Base-by-base conservation (phyloP, 768 basidiomycete species). In the Amanita muscaria region DNA sequence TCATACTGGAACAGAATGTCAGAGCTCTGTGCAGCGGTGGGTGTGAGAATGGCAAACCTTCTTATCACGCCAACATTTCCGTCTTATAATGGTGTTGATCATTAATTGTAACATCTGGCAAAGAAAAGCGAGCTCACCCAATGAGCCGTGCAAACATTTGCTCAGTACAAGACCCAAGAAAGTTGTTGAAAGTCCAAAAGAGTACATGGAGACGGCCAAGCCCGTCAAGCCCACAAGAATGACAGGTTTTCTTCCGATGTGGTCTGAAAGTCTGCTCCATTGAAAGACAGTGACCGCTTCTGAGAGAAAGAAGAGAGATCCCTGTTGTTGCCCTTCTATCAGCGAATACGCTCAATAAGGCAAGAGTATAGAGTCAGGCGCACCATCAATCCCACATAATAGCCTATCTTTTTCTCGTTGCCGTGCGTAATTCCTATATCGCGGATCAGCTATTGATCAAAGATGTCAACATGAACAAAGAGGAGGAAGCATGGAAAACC, bases 381-480 rank as follows among this genome's bases (percentile, higher is more conserved):
- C 19, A 84, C 85, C 72, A 88, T 64, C 9, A 85, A 52, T 15
- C 84, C 85, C 40, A 84, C 84, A 63, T 86, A 86, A 57, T 84
- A 80, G 34, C 82, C 84, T 9, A 88, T 80, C 50, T 72, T 68
- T 2, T 74, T 74, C 55, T 87, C 80, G 53, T 84, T 74, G 15
- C 83, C 83, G 50, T n/a, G n/a, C n/a, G n/a, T n/a, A n/a, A n/a
- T n/a, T n/a, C n/a, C n/a, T n/a, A n/a, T n/a, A n/a, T n/a, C 77
- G 16, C 77, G 76, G 44, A 81, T 74, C 21, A 82, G 65, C 83
- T 83, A 41, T n/a, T 24, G 9, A 32, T 16, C 19, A 15, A 30
- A 41, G 3, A 12, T 5, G 8, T 42, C 15, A 32, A 25, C 18
- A 14, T n/a, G n/a, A 27, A 30, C 21, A 31, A 42, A 11, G n/a